These are phyloP conservation scores for Colletotrichum theobromicola DNA, from an alignment of 2,329 filamentous ascomycete genomes.

Conservation along the genomic window DNA sequence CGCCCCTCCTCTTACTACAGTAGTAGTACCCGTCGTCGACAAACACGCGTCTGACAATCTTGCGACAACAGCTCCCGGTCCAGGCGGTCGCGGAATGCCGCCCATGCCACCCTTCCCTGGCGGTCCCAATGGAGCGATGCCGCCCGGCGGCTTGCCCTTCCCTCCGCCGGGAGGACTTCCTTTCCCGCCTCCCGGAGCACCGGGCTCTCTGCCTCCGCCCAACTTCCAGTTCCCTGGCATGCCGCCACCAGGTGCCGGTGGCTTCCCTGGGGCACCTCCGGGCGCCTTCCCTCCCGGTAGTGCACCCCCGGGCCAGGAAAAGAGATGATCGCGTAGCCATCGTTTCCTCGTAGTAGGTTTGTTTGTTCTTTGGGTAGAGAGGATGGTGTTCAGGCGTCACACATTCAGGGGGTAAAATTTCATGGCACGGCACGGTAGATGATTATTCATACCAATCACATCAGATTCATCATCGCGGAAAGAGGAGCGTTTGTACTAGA, in stretches of 20 bases:
- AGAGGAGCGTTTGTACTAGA: not conserved
- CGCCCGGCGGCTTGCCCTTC: conserved; percentile 49
- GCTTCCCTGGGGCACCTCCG: conserved; percentile 43
- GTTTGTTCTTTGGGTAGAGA: conserved; percentile 1
- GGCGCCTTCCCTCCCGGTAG: conserved; percentile 38
- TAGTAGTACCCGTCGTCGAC: not conserved
- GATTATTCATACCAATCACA: conserved; percentile 4
- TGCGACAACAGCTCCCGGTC: conserved; percentile 47
- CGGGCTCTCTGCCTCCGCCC: conserved; percentile 43
- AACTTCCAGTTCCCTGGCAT: conserved; percentile 56
- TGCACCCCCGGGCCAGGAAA: conserved; percentile 40
- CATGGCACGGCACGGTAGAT: conserved; percentile 9
- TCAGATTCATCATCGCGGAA: not conserved
- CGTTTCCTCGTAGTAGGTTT: not conserved
- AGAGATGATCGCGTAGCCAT: conserved; percentile 33
- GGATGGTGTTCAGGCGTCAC: conserved; percentile 35
- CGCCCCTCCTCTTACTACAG: no score
- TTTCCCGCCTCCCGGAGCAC: conserved; percentile 29
- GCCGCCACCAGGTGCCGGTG: conserved; percentile 40
- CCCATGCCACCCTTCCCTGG: conserved; percentile 50
- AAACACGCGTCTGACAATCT: not conserved
- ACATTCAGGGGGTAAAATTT: conserved; percentile 3
- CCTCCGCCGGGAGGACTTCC: conserved; percentile 40
- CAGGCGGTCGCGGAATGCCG: conserved; percentile 55
- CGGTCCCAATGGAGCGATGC: conserved; percentile 39